phyloP scores from a whole-genome alignment of 176 grass and related monocot genomes.

The Cenchrus purpureus region DNA sequence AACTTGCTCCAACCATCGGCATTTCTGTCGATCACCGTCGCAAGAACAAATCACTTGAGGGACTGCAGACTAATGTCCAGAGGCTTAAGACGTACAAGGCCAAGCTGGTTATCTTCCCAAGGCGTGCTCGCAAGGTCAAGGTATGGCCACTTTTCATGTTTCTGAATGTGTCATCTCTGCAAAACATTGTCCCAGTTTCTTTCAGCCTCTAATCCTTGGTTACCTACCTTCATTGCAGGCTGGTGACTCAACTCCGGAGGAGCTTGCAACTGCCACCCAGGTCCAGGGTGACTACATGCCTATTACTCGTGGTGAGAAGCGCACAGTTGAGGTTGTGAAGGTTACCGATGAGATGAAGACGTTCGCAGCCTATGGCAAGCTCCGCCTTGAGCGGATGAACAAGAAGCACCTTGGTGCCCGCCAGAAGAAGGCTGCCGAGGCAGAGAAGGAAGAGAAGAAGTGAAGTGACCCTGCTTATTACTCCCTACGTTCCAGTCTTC shows the following conservation, averaged over 20 bases:
- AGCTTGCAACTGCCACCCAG: constrained; percentile 83
- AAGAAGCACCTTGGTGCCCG: constrained; percentile 71
- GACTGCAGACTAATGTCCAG: constrained; percentile 76
- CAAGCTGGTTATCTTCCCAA: constrained; percentile 97
- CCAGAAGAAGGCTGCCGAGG: constrained; percentile 87
- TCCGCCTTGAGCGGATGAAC: constrained; percentile 92
- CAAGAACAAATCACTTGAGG: constrained; percentile 86
- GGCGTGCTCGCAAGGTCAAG: constrained; percentile 74
- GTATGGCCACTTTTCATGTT: constrained; percentile 27
- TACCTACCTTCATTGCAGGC: constrained; percentile 41
- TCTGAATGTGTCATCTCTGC: neutral
- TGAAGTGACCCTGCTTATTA: constrained; percentile 43
- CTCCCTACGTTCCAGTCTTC: constrained; percentile 3
- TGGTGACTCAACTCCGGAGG: constrained; percentile 90
- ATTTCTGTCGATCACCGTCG: constrained; percentile 85
- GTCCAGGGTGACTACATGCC: constrained; percentile 88
- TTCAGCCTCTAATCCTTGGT: neutral
- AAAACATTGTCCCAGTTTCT: neutral
- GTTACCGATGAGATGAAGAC: constrained; percentile 82
- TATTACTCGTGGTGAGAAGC: constrained; percentile 77
- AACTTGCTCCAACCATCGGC: constrained; percentile 80
- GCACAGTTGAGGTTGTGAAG: constrained; percentile 71
- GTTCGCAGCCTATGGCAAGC: constrained; percentile 75
- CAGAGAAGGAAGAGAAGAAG: constrained; percentile 94
- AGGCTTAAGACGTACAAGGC: constrained; percentile 94